phyloP scores from a whole-genome alignment of 495 filamentous ascomycete genomes.

The Lepidopterella palustris region DNA sequence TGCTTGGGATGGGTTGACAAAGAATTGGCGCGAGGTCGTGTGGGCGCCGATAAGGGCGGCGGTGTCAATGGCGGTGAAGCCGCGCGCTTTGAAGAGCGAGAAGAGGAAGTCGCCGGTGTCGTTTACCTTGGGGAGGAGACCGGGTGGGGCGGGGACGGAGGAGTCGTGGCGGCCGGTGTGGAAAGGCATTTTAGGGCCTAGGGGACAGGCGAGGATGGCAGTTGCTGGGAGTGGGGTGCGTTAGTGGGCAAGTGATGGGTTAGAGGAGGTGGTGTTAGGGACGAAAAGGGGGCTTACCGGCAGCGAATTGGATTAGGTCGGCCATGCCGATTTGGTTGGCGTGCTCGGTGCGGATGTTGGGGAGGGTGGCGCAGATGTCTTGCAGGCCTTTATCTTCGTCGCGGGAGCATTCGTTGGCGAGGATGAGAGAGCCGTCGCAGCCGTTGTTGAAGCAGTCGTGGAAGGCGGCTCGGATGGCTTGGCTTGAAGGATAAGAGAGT shows the following conservation, averaged over 20 bases:
- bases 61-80: slow-evolving; percentile 26
- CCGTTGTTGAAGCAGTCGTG: slow-evolving; percentile 31
- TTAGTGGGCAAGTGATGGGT: slow-evolving; percentile 1
- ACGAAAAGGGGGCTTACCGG: slow-evolving; percentile 13
- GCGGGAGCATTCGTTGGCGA: slow-evolving; percentile 22
- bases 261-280: background rate
- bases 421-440: slow-evolving; percentile 30
- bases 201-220: slow-evolving; percentile 27
- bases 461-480: slow-evolving; percentile 29
- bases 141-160: slow-evolving; percentile 11
- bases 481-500: background rate
- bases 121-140: slow-evolving; percentile 15
- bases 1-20: slow-evolving; percentile 12
- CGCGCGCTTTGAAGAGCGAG: slow-evolving; percentile 25
- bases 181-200: slow-evolving; percentile 18
- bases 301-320: slow-evolving; percentile 31
- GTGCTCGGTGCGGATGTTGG: slow-evolving; percentile 11
- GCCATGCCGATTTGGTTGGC: slow-evolving; percentile 25
- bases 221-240: slow-evolving; percentile 11
- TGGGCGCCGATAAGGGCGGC: slow-evolving; percentile 30
- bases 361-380: slow-evolving; percentile 10
- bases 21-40: slow-evolving; percentile 17
- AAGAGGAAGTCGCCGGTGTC: slow-evolving; percentile 5
- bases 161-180: slow-evolving; percentile 29
- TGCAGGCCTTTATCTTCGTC: slow-evolving; percentile 22